These are phyloP conservation scores for Trypanosoma cruzi DNA, from an alignment of 208 protist species.

Conservation along the genomic window DNA sequence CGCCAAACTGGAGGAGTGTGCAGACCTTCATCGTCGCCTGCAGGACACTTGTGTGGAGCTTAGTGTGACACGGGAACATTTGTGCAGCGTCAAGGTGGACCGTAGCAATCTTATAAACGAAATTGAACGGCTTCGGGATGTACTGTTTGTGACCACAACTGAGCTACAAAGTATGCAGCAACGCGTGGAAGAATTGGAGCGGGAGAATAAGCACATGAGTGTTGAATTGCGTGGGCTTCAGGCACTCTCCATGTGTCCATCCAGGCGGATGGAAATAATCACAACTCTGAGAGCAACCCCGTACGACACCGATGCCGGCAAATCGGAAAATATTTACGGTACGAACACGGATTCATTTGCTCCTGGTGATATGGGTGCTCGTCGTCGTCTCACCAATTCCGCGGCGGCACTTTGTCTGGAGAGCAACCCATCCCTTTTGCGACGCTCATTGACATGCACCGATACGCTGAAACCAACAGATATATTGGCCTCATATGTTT, in stretches of 20 bases:
- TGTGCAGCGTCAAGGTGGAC: slow-evolving; percentile 15
- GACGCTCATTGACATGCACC: neutral
- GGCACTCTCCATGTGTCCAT: neutral
- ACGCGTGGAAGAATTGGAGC: slow-evolving; percentile 28
- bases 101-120: slow-evolving; percentile 13
- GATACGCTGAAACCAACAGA: slow-evolving; percentile 1
- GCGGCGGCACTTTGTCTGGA: neutral
- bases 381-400: neutral
- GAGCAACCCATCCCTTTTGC: neutral
- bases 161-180: slow-evolving; percentile 28
- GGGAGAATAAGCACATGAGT: slow-evolving; percentile 29
- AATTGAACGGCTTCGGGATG: slow-evolving; percentile 30
- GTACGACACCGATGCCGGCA: neutral
- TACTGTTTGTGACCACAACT: slow-evolving; percentile 27
- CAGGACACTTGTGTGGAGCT: slow-evolving; percentile 17
- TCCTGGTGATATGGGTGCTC: no score
- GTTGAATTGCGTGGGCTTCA: slow-evolving; percentile 12
- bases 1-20: slow-evolving; percentile 39
- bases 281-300: neutral
- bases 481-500: slow-evolving; percentile 17
- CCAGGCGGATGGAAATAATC: neutral
- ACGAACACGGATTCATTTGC: neutral
- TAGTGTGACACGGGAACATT: slow-evolving; percentile 16
- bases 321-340: neutral
- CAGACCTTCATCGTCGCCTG: slow-evolving; percentile 28